These are phyloP conservation scores for Collybia sp. DNA, from an alignment of 768 basidiomycete genomes.

Conservation along the genomic window DNA sequence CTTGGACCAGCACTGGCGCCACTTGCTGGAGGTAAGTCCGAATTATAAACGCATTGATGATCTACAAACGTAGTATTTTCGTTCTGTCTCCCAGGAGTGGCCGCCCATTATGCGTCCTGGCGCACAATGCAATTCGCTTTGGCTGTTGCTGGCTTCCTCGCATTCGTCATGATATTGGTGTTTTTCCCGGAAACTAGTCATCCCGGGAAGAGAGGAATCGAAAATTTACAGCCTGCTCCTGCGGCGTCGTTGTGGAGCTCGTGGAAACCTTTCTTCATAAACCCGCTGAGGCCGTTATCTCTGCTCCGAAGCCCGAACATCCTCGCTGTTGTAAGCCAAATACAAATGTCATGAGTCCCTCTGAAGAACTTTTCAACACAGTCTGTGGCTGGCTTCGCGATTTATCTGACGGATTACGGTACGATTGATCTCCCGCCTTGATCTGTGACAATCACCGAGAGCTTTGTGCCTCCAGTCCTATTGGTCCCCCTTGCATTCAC, in stretches of 20 bases:
- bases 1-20: too few species aligned
- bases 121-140: not conserved
- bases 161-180: constrained; percentile 24
- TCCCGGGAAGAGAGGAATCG: constrained; percentile 44
- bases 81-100: not conserved
- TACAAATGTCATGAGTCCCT: not conserved
- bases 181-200: constrained; percentile 68
- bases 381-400: not conserved
- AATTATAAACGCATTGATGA: too few species aligned
- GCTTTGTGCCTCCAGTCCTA: constrained; percentile 9
- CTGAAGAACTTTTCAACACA: not conserved
- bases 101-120: not conserved
- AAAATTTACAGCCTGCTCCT: constrained; percentile 17
- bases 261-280: constrained; percentile 28
- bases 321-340: constrained; percentile 38
- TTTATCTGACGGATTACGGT: not conserved
- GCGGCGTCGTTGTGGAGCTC: constrained; percentile 25
- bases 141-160: not conserved
- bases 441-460: too few species aligned
- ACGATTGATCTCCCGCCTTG: not conserved
- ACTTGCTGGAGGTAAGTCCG: too few species aligned
- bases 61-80: not conserved
- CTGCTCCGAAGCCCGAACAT: constrained; percentile 62
- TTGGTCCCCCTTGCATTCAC: constrained; percentile 21
- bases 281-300: constrained; percentile 49